Evolutionary conservation across 106 monocot species (phyloP).

Genomic region (Dendrobium officinale): DNA sequence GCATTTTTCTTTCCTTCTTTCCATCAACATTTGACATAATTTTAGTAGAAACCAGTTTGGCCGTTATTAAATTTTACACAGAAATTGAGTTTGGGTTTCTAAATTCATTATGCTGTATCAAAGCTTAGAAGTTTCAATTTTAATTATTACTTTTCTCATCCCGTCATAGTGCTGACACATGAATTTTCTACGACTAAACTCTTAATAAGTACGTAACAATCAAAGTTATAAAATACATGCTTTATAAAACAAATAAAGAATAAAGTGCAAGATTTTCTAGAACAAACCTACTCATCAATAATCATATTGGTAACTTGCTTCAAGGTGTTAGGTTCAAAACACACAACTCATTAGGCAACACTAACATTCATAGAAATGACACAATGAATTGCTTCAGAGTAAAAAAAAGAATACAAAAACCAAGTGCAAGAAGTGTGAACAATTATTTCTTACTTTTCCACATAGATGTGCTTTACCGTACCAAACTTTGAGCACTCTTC

Average conservation of each 20-base stretch:
- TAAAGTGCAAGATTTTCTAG: neutral
- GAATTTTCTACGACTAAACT: neutral
- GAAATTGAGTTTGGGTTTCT: neutral
- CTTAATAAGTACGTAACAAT: neutral
- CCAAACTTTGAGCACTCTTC: slow-evolving; percentile 95
- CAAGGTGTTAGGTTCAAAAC: neutral
- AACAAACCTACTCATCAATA: neutral
- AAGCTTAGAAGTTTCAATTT: neutral
- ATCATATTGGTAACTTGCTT: neutral
- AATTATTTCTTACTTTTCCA: slow-evolving; percentile 63
- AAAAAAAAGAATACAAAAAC: neutral
- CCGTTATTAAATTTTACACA: no score
- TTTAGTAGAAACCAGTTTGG: no score
- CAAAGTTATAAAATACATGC: neutral
- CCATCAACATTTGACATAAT: no score
- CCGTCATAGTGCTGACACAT: neutral
- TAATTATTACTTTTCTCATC: neutral
- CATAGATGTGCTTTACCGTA: slow-evolving; percentile 70
- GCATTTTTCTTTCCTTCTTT: no score
- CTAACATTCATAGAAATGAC: neutral
- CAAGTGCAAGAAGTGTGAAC: neutral
- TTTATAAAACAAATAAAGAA: neutral
- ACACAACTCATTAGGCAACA: neutral
- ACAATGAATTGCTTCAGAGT: neutral
- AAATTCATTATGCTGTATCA: neutral